Evolutionary conservation across 108 stramenopile genomes (phyloP), one percentile per base, ranked within the genome.

Genomic region (Nitzschia inconspicua): DNA sequence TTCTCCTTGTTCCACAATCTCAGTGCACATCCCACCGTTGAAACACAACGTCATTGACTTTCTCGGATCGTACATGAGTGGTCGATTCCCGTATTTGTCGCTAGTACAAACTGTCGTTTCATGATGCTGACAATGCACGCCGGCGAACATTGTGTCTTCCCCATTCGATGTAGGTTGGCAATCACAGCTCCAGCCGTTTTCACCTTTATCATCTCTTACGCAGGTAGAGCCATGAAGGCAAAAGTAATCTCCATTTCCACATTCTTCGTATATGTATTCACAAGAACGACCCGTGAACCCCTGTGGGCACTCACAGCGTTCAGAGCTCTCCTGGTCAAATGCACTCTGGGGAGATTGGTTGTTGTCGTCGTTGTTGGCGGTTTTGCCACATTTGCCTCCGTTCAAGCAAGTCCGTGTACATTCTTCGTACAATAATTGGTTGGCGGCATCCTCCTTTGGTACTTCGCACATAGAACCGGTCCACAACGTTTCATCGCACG

Each of bases 141-240:
- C 43, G 8, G 36, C 18, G 3, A n/a, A n/a, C n/a, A n/a, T n/a
- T n/a, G 16, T 48, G 29, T 61, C 60, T 7, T 51, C 50, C 36
- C 13, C 10, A 13, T 37, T 13, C 13, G 8, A 8, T 37, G 56
- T 62, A 28, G 31, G 4, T 16, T 51, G 31, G 56, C 79, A 80
- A 23, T 71, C 70, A 63, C 79, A 80, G n/a, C 50, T 63, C 40
- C 37, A 64, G 3, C 29, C 23, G 13, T 37, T 39, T n/a, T 49
- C 30, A 2, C 3, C 11, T 4, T 49, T 62, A 39, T 57, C 57
- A 3, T 47, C 40, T 9, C 30, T 13, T 23, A 66, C 50, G 43
- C 80, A 81, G 6, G 28, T 58, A 6, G 73, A 52, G 6, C 80
- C 80, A 57, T 81, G 61, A 4, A 76, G 23, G 51, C 80, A 81